Evolutionary conservation across 2,329 filamentous ascomycete genomes (phyloP), one percentile per base, ranked within the genome.

Genomic region (Byssochlamys sp.): DNA sequence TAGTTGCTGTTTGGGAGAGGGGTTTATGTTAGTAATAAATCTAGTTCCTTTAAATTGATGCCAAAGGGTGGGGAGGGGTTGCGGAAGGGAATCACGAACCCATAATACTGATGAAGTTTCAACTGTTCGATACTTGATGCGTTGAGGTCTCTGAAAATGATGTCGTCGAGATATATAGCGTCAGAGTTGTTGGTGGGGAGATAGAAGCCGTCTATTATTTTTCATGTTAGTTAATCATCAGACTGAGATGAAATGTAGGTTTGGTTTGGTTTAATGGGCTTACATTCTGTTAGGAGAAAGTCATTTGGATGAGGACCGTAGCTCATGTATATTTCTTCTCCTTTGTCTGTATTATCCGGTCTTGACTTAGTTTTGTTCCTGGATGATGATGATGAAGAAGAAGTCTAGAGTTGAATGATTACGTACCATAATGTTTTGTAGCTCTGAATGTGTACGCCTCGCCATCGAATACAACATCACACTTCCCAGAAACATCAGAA

Each of bases 301-400:
- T 77, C 75, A 59, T 74, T 77, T 1, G 73, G 66, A 63, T 77
- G 75, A 55, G 67, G 65, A 4, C 75, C 75, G 51, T 77, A 77
- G 26, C 72, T 76, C 64, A 76, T 74, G 57, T 69, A 77, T 25
- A 77, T 67, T 57, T 77, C 74, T 53, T 77, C 74, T 12, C 74
- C 74, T 53, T 65, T 58, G 14, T 70, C 72, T 74, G 57, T 12
- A 14, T 12, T n/a, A 28, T 12, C 53, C 55, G 11, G 24, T 51
- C 19, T 19, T 19, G 19, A 19, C 19, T 19, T 51, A 10, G 56
- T 45, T 28, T 12, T 5, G n/a, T 3, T 31, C 19, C 10, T 6
- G 26, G 19, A 19, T 19, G 19, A 19, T 19, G 19, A 19, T 19
- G 19, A 19, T 19, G 19, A 19, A 11, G 35, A n/a, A 29, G 4